Percentiles rank a stretch among this genome's conserved stretches.
phyloP scores from a whole-genome alignment of 352 stramenopile species.

The Globisporangium uncinulatum region DNA sequence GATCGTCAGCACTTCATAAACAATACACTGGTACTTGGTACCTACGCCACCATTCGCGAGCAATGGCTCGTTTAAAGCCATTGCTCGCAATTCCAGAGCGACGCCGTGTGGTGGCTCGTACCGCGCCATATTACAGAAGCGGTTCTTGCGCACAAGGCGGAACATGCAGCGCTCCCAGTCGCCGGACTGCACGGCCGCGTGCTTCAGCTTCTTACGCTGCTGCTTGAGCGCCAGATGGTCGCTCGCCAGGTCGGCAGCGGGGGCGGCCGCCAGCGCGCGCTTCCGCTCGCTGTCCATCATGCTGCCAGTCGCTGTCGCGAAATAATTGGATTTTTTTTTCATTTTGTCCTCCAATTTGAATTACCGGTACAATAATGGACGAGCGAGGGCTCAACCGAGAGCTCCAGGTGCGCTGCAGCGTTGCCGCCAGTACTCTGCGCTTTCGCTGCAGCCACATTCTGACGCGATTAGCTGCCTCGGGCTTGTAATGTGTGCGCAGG shows the following conservation, averaged over 20 bases:
- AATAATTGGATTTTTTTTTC: neutral
- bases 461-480: neutral
- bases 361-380: conserved; percentile 13
- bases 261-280: conserved; percentile 7
- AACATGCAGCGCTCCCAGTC: conserved; percentile 82
- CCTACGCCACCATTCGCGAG: neutral
- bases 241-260: neutral
- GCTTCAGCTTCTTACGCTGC: conserved; percentile 66
- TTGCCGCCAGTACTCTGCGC: neutral
- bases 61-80: neutral
- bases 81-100: neutral
- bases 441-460: neutral
- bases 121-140: conserved; percentile 77
- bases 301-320: neutral
- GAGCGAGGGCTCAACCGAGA: conserved; percentile 31
- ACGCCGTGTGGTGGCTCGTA: conserved; percentile 11
- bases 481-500: conserved; percentile 20
- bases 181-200: conserved; percentile 30
- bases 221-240: conserved; percentile 23
- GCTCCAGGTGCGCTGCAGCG: conserved; percentile 35
- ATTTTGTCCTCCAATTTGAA: conserved; percentile 1
- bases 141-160: conserved; percentile 69
- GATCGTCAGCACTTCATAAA: too few species aligned
- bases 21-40: neutral
- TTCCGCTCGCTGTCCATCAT: conserved; percentile 23